Percentiles rank a stretch among this genome's conserved stretches.
Conservation (phyloP, 2,329 filamentous ascomycete species). For the Ophiostoma sp. region DNA sequence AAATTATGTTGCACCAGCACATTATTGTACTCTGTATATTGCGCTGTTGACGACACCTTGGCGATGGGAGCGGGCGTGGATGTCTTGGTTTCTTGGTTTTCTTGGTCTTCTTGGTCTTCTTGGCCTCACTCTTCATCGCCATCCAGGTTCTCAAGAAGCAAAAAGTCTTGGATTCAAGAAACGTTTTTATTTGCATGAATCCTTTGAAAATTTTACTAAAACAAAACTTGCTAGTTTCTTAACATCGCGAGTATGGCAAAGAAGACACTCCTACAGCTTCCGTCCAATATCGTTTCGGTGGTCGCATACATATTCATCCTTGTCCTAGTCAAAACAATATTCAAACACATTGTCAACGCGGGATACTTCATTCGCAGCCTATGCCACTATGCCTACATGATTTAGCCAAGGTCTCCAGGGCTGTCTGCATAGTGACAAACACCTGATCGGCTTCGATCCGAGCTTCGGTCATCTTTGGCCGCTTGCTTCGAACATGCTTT, state of each 20-base stretch:
- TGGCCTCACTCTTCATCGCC: not conserved
- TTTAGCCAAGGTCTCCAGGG: not conserved
- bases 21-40: not conserved
- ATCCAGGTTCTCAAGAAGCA: not conserved
- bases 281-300: not conserved
- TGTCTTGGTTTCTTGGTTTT: not conserved
- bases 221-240: too few relatives aligned
- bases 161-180: not conserved
- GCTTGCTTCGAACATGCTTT: too few relatives aligned
- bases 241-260: not conserved
- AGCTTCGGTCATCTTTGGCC: too few relatives aligned
- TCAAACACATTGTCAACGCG: not conserved
- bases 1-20: not conserved
- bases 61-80: not conserved
- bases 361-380: not conserved
- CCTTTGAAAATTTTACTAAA: too few relatives aligned
- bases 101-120: not conserved
- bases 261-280: not conserved
- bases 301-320: too few relatives aligned
- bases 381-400: not conserved
- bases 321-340: not conserved
- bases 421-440: not conserved
- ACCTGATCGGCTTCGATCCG: not conserved
- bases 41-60: not conserved
- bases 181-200: not conserved